These are phyloP conservation scores for Sphaerostilbella broomeana DNA, from an alignment of 2,329 filamentous ascomycete species.

Conservation along the genomic window DNA sequence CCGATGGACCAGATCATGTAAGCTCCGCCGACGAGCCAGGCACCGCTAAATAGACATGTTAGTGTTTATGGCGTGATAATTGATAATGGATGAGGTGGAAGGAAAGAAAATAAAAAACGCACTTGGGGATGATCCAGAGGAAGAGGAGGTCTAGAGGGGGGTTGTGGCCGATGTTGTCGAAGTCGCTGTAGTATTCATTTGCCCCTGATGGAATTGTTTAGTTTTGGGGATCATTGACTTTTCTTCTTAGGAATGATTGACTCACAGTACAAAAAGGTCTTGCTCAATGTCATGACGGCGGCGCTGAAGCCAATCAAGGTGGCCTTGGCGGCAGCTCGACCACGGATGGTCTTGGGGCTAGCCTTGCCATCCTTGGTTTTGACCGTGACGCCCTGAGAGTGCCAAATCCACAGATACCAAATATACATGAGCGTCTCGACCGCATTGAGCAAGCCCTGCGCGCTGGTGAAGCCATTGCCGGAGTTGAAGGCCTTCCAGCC, in stretches of 20 bases:
- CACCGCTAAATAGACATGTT: constrained; percentile 34
- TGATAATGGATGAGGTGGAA: not conserved
- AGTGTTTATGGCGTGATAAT: not conserved
- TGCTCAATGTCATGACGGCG: constrained; percentile 54
- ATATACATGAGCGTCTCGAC: constrained; percentile 61
- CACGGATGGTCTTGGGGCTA: constrained; percentile 30
- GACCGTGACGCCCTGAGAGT: constrained; percentile 14
- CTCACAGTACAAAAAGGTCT: constrained; percentile 56
- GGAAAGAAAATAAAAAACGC: constrained; percentile 20
- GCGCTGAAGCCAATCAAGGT: constrained; percentile 45
- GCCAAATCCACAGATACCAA: constrained; percentile 44
- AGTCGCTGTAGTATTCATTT: constrained; percentile 50
- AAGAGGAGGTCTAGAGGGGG: constrained; percentile 35
- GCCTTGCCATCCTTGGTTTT: constrained; percentile 13
- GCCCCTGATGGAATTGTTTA: constrained; percentile 35
- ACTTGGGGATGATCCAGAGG: constrained; percentile 56
- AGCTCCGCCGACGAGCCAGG: constrained; percentile 47
- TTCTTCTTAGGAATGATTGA: constrained; percentile 15
- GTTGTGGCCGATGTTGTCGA: constrained; percentile 54
- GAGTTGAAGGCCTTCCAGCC: constrained; percentile 65
- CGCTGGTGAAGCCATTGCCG: constrained; percentile 67
- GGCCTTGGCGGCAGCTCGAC: constrained; percentile 38
- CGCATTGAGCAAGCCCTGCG: constrained; percentile 64
- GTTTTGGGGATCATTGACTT: not conserved
- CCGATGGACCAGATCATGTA: constrained; percentile 47